Conservation (phyloP, 208 protist species). For the Vickermania spadyakhi region DNA sequence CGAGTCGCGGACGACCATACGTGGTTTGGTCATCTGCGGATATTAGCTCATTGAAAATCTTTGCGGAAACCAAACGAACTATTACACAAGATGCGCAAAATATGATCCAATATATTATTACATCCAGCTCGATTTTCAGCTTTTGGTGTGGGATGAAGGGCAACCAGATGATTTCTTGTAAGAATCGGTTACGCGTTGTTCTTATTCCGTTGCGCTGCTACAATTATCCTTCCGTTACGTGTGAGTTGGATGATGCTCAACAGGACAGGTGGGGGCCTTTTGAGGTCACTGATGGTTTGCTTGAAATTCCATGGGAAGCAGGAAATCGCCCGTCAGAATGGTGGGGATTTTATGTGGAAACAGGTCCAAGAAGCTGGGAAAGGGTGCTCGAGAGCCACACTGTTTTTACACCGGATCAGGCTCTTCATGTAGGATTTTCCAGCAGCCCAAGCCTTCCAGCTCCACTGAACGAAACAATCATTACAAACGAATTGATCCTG, state of each 20-base stretch:
- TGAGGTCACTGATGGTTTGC: background rate
- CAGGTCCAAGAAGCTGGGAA: background rate
- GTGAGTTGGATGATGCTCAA: background rate
- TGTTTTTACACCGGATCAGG: background rate
- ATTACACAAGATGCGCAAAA: background rate
- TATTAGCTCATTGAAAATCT: background rate
- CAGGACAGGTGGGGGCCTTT: background rate
- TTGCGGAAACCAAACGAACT: background rate
- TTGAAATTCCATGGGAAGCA: background rate
- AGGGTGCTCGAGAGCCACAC: background rate
- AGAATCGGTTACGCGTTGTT: background rate
- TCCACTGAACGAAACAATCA: background rate
- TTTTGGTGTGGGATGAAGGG: background rate
- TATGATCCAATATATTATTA: background rate
- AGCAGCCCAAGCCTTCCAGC: background rate
- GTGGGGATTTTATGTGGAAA: background rate
- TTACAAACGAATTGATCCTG: background rate
- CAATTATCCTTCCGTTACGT: background rate
- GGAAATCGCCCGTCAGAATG: background rate
- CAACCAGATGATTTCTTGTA: background rate
- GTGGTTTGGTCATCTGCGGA: background rate
- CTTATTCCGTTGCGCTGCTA: background rate
- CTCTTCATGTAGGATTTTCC: background rate
- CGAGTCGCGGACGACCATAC: background rate
- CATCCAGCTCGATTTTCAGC: background rate